Percentiles rank a stretch among this genome's conserved stretches.
phyloP scores from a whole-genome alignment of 1,139 yeast species.

The Geotrichum restrictum region DNA sequence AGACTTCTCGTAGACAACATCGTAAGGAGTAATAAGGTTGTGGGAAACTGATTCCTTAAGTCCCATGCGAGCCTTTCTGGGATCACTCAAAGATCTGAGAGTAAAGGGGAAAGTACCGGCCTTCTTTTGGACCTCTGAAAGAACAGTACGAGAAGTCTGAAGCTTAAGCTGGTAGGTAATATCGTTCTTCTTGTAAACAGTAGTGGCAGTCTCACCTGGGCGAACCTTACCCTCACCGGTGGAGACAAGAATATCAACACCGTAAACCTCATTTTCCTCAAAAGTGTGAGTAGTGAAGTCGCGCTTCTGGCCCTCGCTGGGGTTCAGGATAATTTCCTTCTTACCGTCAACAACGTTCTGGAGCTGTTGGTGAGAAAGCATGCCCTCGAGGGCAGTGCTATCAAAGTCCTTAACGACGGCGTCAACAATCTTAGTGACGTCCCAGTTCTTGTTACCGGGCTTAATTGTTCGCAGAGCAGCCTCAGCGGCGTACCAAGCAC shows the following conservation, averaged over 20 bases:
- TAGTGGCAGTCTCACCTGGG: slow-evolving; percentile 57
- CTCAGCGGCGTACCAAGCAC: slow-evolving; percentile 75
- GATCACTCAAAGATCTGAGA: slow-evolving; percentile 62
- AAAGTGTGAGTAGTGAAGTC: slow-evolving; percentile 63
- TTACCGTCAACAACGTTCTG: slow-evolving; percentile 69
- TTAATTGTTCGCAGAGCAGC: slow-evolving; percentile 70
- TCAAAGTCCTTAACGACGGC: slow-evolving; percentile 61
- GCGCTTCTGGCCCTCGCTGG: slow-evolving; percentile 61
- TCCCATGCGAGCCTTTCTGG: slow-evolving; percentile 71
- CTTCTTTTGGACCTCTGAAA: slow-evolving; percentile 63
- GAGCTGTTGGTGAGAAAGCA: slow-evolving; percentile 71
- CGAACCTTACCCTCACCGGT: slow-evolving; percentile 69
- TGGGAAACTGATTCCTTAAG: slow-evolving; percentile 71
- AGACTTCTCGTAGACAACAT: slow-evolving; percentile 64
- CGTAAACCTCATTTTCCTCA: slow-evolving; percentile 75
- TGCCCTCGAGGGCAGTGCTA: slow-evolving; percentile 66
- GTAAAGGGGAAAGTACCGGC: slow-evolving; percentile 71
- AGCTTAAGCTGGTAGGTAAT: slow-evolving; percentile 64
- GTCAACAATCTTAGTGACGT: slow-evolving; percentile 65
- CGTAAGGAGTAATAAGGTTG: slow-evolving; percentile 65
- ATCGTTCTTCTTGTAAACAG: slow-evolving; percentile 72
- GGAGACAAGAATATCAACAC: slow-evolving; percentile 67
- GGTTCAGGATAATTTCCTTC: slow-evolving; percentile 74
- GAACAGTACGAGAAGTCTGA: slow-evolving; percentile 65
- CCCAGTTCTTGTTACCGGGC: slow-evolving; percentile 72